phyloP scores from a whole-genome alignment of 2,329 filamentous ascomycete species.

The Endocalyx cinctus region DNA sequence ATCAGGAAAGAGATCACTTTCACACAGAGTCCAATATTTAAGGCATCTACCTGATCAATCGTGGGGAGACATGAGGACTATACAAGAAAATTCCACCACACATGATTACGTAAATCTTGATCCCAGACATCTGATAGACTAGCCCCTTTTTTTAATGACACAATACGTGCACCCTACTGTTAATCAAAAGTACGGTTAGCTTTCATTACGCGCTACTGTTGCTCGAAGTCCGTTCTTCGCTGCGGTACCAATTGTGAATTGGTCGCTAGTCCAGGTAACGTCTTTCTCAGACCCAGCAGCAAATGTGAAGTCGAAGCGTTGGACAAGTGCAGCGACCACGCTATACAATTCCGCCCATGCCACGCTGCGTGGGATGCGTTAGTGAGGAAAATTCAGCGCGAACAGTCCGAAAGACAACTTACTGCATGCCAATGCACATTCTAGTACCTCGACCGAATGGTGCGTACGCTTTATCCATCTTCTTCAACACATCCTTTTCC shows the following conservation, averaged over 20 bases:
- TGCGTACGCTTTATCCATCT: constrained; percentile 12
- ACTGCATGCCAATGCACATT: constrained; percentile 19
- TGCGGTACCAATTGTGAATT: constrained; percentile 3
- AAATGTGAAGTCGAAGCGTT: constrained; percentile 3
- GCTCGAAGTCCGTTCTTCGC: neutral
- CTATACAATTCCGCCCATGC: constrained; percentile 4
- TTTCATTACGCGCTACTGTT: too few relatives aligned
- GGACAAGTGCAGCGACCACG: constrained; percentile 1
- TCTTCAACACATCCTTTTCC: constrained; percentile 4
- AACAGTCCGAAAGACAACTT: constrained; percentile 4
- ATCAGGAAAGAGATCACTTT: too few relatives aligned
- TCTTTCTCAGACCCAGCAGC: neutral
- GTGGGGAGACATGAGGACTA: too few relatives aligned
- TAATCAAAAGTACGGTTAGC: too few relatives aligned
- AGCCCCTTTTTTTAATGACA: too few relatives aligned
- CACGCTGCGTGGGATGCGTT: constrained; percentile 1
- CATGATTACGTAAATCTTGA: too few relatives aligned
- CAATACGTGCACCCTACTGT: too few relatives aligned
- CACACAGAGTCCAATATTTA: too few relatives aligned
- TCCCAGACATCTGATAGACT: too few relatives aligned
- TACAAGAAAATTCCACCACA: too few relatives aligned
- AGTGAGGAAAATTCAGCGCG: neutral
- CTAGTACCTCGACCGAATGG: constrained; percentile 16
- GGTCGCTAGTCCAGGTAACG: constrained; percentile 1
- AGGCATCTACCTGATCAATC: too few relatives aligned